Evolutionary conservation across 1,284 basidiomycete species (phyloP).

Genomic region (Coniferiporia sulphurascens): DNA sequence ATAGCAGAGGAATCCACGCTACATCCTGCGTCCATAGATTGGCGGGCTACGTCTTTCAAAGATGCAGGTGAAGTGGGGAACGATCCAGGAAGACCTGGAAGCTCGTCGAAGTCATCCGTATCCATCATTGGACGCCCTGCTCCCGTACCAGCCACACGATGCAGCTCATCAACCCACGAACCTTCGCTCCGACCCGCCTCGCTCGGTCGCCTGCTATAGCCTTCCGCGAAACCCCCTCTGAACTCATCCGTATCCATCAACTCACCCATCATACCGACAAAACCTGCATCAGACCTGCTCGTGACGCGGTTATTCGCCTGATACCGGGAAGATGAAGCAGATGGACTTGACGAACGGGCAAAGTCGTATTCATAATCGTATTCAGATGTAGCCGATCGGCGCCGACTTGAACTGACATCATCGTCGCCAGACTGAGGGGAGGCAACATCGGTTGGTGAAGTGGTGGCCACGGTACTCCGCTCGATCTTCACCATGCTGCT

Average conservation of each 20-base stretch:
- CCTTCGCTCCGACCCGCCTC: constrained; percentile 4
- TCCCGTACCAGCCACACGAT: constrained; percentile 8
- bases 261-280: constrained; percentile 7
- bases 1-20: neutral
- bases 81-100: constrained; percentile 17
- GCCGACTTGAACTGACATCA: neutral
- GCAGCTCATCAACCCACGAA: constrained; percentile 16
- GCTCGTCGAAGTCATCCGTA: constrained; percentile 10
- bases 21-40: neutral
- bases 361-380: constrained; percentile 4
- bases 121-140: neutral
- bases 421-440: constrained; percentile 5
- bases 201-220: constrained; percentile 1
- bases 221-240: neutral
- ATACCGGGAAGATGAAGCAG: constrained; percentile 16
- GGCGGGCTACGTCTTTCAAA: neutral
- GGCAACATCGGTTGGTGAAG: constrained; percentile 12
- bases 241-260: constrained; percentile 13
- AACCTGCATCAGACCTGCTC: neutral
- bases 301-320: neutral
- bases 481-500: constrained; percentile 11
- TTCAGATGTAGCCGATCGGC: neutral
- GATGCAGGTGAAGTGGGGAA: constrained; percentile 15
- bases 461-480: constrained; percentile 9
- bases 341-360: constrained; percentile 14